A percentile compares a stretch with the other conserved stretches of the same genome.
Evolutionary conservation across 106 monocot species (phyloP).

Genomic region (Dioscorea zingiberensis): DNA sequence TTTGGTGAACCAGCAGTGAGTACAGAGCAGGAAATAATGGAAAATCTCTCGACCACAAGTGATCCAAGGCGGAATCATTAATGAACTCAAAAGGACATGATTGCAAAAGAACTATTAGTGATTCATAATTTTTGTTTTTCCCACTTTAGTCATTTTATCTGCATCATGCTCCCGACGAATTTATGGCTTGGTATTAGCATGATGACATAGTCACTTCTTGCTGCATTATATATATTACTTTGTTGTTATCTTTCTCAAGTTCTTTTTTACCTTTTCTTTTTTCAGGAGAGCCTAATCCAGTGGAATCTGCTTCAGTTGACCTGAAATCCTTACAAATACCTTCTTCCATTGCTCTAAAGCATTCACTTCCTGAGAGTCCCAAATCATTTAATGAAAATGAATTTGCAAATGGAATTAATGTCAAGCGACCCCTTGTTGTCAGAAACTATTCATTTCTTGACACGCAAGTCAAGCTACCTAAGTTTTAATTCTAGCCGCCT

Average conservation of each 20-base stretch:
- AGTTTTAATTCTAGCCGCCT: slow-evolving; percentile 40
- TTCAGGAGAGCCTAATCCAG: slow-evolving; percentile 17
- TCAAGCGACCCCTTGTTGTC: slow-evolving; percentile 24
- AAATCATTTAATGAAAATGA: slow-evolving; percentile 40
- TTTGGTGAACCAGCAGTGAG: too few species aligned
- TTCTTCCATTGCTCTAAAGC: slow-evolving; percentile 29
- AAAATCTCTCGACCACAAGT: too few species aligned
- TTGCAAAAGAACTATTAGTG: too few species aligned
- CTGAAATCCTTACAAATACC: slow-evolving; percentile 45
- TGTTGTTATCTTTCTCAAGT: background rate
- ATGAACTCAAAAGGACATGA: too few species aligned
- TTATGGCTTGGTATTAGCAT: too few species aligned
- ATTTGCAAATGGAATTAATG: slow-evolving; percentile 28
- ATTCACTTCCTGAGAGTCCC: slow-evolving; percentile 28
- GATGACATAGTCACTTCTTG: too few species aligned
- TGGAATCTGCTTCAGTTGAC: slow-evolving; percentile 25
- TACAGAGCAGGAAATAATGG: too few species aligned
- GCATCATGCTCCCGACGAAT: too few species aligned
- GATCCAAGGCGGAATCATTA: too few species aligned
- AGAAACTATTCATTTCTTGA: slow-evolving; percentile 30
- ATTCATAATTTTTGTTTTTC: too few species aligned
- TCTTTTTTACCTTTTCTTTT: background rate
- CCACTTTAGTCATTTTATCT: too few species aligned
- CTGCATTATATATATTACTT: too few species aligned
- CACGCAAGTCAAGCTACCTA: slow-evolving; percentile 47